A percentile compares a stretch with the other conserved stretches of the same genome.
Evolutionary conservation across 306 rosid genomes (phyloP).

Genomic region (Cicer chorassanicum): DNA sequence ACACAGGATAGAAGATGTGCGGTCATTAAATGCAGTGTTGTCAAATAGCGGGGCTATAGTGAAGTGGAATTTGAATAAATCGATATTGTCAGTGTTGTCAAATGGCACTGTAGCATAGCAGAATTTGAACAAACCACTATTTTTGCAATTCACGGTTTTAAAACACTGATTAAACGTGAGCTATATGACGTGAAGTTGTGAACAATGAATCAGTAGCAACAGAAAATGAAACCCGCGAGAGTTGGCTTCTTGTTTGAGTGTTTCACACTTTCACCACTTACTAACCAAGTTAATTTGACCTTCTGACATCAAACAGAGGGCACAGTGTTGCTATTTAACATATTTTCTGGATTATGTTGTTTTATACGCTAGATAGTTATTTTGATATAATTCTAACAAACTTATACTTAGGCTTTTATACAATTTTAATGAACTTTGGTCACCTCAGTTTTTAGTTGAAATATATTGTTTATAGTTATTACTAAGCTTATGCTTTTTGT

Average conservation of each 20-base stretch:
- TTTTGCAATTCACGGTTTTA: too few relatives aligned
- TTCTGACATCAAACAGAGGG: constrained; percentile 12
- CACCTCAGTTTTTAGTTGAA: constrained; percentile 27
- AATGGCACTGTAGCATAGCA: too few relatives aligned
- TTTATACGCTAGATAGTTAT: constrained; percentile 24
- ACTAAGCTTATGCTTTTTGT: constrained; percentile 48
- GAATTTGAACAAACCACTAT: too few relatives aligned
- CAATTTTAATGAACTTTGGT: constrained; percentile 31
- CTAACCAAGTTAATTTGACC: constrained; percentile 21
- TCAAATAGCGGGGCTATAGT: too few relatives aligned
- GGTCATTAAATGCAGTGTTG: background rate
- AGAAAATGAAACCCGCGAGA: background rate
- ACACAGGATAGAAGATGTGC: background rate
- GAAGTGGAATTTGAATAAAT: too few relatives aligned
- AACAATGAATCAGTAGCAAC: background rate
- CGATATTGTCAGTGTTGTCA: too few relatives aligned
- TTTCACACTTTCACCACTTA: constrained; percentile 8
- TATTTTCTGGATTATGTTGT: constrained; percentile 33
- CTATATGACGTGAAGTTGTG: constrained; percentile 3
- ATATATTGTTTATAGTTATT: constrained; percentile 48
- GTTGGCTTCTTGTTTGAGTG: constrained; percentile 25
- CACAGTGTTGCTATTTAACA: constrained; percentile 31
- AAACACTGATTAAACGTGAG: background rate
- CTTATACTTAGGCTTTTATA: constrained; percentile 32
- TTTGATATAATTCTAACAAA: constrained; percentile 35